Percentiles rank a stretch among this genome's conserved stretches.
Evolutionary conservation across 1,284 basidiomycete species (phyloP).

Genomic region (Mrakiaceae sp.): DNA sequence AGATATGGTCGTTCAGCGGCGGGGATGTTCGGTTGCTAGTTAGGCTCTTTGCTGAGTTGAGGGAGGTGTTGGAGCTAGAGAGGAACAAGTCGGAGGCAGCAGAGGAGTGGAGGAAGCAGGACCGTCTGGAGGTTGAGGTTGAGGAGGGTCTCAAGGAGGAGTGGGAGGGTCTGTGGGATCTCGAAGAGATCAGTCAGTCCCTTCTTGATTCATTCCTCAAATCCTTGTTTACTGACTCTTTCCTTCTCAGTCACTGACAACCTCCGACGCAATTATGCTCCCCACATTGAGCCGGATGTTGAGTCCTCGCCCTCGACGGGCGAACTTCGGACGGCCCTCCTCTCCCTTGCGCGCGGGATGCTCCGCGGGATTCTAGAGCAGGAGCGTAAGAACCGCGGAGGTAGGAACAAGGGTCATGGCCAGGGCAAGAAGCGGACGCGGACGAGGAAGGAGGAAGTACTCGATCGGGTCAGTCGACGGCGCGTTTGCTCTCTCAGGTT

Average conservation of each 20-base stretch:
- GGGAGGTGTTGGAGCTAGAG: slow-evolving; percentile 20
- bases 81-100: not conserved
- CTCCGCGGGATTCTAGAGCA: slow-evolving; percentile 3
- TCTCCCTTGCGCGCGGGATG: slow-evolving; percentile 12
- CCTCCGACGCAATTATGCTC: slow-evolving; percentile 33
- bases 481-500: not conserved
- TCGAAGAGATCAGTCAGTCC: slow-evolving; percentile 32
- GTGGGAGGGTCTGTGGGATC: slow-evolving; percentile 24
- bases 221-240: not conserved
- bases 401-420: not conserved
- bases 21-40: slow-evolving; percentile 32
- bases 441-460: slow-evolving; percentile 3
- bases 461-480: slow-evolving; percentile 14
- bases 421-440: not conserved
- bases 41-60: slow-evolving; percentile 32
- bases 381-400: not conserved
- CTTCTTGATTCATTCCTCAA: not conserved
- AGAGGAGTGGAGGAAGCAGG: slow-evolving; percentile 19
- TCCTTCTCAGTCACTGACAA: slow-evolving; percentile 27
- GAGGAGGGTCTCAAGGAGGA: slow-evolving; percentile 30
- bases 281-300: slow-evolving; percentile 31
- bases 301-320: slow-evolving; percentile 27
- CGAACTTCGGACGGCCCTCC: slow-evolving; percentile 14
- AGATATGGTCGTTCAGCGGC: slow-evolving; percentile 12
- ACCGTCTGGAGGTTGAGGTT: slow-evolving; percentile 31